Base-by-base conservation (phyloP, 306 rosid genomes). In the Ochetophila trinervis region DNA sequence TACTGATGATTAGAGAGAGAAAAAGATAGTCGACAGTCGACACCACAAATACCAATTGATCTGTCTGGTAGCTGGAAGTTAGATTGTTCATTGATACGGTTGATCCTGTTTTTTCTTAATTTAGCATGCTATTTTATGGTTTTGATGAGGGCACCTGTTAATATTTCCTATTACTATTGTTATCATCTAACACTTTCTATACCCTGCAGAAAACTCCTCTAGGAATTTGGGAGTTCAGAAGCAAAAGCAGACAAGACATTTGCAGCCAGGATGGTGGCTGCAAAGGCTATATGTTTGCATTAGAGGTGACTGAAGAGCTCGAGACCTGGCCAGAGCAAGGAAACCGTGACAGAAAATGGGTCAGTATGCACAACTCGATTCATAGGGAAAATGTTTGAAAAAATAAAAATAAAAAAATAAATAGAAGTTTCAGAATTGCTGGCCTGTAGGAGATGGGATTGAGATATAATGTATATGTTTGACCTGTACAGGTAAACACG, bases 181-280 rank as follows among this genome's bases (percentile, higher is more conserved):
- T 0, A 40, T 8, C 10, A 16, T 50, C 54, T 19, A 16, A 42
- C 53, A 47, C 10, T 7, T 23, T 27, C 15, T 75, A 59, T 44
- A 11, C 42, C 53, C 62, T 79, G 59, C 71, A 91, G 97, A 92
- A 87, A 71, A 73, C 62, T 52, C 88, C 87, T 37, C 72, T 91
- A 65, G 97, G 97, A 78, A 76, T 74, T 42, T 91, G 97, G 97
- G 91, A 84, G 65, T 91, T 87, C 75, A 82, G 92, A 79, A 91
- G 97, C 85, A 91, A 87, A 84, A 91, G 92, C 77, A 86, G 72
- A 34, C 79, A 84, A 71, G 69, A 86, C 58, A 51, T 76, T 54
- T 74, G 86, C 78, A 65, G 80, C 70, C 61, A 68, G 58, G 83
- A 80, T 74, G 97, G 97, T 63, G 95, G 83, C 51, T 86, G 97